These are phyloP conservation scores for Colletotrichum incanum DNA, from an alignment of 2,329 filamentous ascomycete genomes.

Conservation along the genomic window DNA sequence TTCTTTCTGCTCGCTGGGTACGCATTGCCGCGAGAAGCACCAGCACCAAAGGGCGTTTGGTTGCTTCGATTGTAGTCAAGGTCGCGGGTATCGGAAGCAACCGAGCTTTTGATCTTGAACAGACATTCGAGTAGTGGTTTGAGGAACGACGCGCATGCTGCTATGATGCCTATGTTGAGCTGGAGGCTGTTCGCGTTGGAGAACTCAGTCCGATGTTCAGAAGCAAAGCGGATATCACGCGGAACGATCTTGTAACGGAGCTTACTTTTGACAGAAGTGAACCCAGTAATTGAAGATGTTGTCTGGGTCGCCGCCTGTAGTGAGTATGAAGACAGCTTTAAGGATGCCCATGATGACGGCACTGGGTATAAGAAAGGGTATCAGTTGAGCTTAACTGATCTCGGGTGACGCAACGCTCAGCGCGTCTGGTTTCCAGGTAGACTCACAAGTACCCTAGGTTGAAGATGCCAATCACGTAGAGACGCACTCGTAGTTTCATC, in stretches of 20 bases:
- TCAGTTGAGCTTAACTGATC: neutral
- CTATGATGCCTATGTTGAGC: constrained; percentile 57
- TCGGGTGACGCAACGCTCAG: neutral
- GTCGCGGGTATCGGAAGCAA: constrained; percentile 26
- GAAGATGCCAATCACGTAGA: constrained; percentile 51
- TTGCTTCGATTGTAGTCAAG: constrained; percentile 27
- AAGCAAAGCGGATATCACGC: neutral
- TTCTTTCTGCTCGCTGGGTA: neutral
- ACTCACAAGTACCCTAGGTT: constrained; percentile 52
- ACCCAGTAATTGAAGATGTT: constrained; percentile 51
- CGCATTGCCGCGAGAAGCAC: constrained; percentile 8
- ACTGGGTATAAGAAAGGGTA: constrained; percentile 43
- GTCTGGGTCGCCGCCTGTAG: constrained; percentile 47
- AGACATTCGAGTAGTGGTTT: constrained; percentile 53
- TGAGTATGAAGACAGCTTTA: constrained; percentile 56
- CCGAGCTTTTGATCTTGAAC: constrained; percentile 47
- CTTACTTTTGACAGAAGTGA: constrained; percentile 54
- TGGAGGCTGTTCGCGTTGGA: constrained; percentile 52
- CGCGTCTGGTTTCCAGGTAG: constrained; percentile 46
- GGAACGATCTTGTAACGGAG: neutral
- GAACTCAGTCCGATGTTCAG: neutral
- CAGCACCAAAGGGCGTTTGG: constrained; percentile 6
- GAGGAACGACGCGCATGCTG: constrained; percentile 57
- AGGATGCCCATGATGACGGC: constrained; percentile 58
- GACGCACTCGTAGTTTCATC: constrained; percentile 46